Conservation (phyloP, 176 grass and related monocot species). For the Musa schizocarpa region DNA sequence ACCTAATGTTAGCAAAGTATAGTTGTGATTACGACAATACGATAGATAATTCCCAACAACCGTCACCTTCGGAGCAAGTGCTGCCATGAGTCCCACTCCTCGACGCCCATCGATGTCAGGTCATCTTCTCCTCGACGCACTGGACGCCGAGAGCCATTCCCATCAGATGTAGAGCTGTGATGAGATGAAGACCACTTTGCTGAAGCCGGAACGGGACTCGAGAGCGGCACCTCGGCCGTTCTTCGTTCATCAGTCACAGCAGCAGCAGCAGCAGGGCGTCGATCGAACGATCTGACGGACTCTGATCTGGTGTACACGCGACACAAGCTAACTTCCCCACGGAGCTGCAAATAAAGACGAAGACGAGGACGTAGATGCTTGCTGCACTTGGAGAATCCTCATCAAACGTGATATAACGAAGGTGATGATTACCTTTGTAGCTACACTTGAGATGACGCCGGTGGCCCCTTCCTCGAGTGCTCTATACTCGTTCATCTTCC, state of each 20-base stretch:
- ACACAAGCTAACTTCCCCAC: conserved; percentile 61
- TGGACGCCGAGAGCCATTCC: neutral
- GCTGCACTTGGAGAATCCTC: too few species aligned
- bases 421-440: neutral
- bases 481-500: conserved; percentile 96
- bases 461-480: neutral
- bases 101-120: neutral
- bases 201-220: neutral
- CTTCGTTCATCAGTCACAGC: neutral
- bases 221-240: neutral
- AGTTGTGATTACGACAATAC: too few species aligned
- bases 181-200: neutral
- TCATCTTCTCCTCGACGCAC: neutral
- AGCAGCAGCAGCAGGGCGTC: conserved; percentile 25
- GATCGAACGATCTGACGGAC: conserved; percentile 52
- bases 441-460: too few species aligned
- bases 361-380: neutral
- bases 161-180: neutral
- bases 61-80: too few species aligned
- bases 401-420: neutral
- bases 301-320: conserved; percentile 53
- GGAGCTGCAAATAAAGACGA: conserved; percentile 24
- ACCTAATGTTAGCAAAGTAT: too few species aligned
- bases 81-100: neutral
- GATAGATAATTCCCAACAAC: too few species aligned